Percentiles rank a stretch among this genome's conserved stretches.
Evolutionary conservation across 306 rosid genomes (phyloP).

Genomic region (Astragalus membranaceus): DNA sequence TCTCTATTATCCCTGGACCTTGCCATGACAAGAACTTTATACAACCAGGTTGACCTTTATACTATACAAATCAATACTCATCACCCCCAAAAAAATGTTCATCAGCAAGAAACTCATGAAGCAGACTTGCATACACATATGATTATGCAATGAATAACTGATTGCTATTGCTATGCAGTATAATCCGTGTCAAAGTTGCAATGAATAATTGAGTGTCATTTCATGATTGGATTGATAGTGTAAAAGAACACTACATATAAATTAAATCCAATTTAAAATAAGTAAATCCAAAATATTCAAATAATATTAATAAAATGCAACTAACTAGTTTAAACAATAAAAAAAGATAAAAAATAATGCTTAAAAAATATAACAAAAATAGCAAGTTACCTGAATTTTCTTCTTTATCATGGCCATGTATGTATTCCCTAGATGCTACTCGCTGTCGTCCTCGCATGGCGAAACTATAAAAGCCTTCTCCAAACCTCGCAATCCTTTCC

Average conservation of each 20-base stretch:
- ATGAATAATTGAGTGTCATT: too few relatives aligned
- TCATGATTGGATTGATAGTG: too few relatives aligned
- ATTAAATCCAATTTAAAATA: background rate
- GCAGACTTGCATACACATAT: background rate
- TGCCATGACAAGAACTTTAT: background rate
- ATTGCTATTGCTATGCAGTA: background rate
- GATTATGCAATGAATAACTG: background rate
- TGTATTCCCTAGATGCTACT: constrained; percentile 39
- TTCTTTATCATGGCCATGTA: constrained; percentile 36
- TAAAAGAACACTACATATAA: too few relatives aligned
- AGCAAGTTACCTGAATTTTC: constrained; percentile 40
- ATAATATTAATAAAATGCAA: background rate
- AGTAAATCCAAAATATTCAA: background rate
- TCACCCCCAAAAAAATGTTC: background rate
- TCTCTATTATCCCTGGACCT: background rate
- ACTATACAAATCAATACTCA: background rate
- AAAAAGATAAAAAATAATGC: background rate
- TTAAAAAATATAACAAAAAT: background rate
- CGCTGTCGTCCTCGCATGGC: constrained; percentile 78
- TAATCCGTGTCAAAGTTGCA: background rate
- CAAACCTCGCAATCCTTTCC: constrained; percentile 11
- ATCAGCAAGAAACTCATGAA: background rate
- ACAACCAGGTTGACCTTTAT: background rate
- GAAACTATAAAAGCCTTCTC: constrained; percentile 28
- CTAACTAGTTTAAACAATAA: background rate